phyloP scores from a whole-genome alignment of 495 filamentous ascomycete genomes.

The Aspergillus nanangensis region DNA sequence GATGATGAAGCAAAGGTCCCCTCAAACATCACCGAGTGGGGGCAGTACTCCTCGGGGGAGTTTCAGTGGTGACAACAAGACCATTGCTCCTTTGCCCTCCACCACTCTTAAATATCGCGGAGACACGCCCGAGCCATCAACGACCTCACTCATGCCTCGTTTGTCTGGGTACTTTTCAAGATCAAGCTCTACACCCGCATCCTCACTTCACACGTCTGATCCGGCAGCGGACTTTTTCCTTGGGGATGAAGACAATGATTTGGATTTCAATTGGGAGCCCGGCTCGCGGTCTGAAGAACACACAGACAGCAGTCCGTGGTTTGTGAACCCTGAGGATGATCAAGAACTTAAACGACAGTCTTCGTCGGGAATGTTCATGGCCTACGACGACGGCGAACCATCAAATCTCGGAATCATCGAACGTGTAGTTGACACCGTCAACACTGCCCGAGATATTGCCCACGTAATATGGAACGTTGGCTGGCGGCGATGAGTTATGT shows the following conservation, averaged over 20 bases:
- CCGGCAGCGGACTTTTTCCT: slow-evolving; percentile 68
- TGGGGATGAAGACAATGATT: slow-evolving; percentile 62
- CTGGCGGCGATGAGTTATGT: slow-evolving; percentile 63
- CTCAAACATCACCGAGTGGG: slow-evolving; percentile 42
- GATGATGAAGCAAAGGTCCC: slow-evolving; percentile 69
- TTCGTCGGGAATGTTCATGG: slow-evolving; percentile 78
- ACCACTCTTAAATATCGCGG: slow-evolving; percentile 88
- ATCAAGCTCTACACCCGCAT: slow-evolving; percentile 56
- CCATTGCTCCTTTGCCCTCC: slow-evolving; percentile 87
- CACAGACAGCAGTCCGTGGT: slow-evolving; percentile 27
- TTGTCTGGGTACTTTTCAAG: slow-evolving; percentile 39
- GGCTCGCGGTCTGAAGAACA: slow-evolving; percentile 14
- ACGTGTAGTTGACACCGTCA: slow-evolving; percentile 86
- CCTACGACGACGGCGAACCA: slow-evolving; percentile 65
- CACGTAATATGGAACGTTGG: slow-evolving; percentile 98
- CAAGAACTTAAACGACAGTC: slow-evolving; percentile 40
- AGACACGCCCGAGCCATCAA: slow-evolving; percentile 64
- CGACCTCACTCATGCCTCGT: slow-evolving; percentile 24
- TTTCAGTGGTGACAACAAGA: slow-evolving; percentile 68
- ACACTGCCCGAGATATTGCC: slow-evolving; percentile 92
- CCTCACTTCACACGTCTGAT: slow-evolving; percentile 65
- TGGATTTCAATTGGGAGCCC: slow-evolving; percentile 47
- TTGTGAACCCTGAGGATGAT: slow-evolving; percentile 31
- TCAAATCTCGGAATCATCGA: slow-evolving; percentile 63
- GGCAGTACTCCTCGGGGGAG: slow-evolving; percentile 48